Base-by-base conservation (phyloP, 345 rosid genomes). In the Angophora floribunda region DNA sequence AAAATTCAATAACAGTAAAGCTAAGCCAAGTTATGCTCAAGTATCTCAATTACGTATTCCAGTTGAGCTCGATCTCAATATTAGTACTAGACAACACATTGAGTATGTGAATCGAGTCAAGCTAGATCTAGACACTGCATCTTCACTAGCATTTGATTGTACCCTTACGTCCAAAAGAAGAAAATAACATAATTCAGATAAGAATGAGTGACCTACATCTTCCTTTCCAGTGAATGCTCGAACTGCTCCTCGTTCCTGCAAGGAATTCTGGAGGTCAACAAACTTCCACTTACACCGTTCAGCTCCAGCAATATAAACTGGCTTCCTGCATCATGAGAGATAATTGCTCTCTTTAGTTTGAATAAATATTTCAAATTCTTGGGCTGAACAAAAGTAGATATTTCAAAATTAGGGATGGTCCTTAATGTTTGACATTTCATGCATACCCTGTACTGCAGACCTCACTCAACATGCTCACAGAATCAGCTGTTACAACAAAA, bases 381-480 rank as follows among this genome's bases (percentile, higher is more conserved):
- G 87, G 85, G 52, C 49, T 84, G 15, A 85, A 12, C 32, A 87
- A 51, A 52, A n/a, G 4, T 70, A 70, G 80, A 70, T 17, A 70
- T 70, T 36, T 36, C 24, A 17, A 70, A 36, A 21, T 70, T 70
- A 19, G 80, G 80, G 26, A 70, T 9, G 4, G 80, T 70, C 47
- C 80, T 36, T 47, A 75, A 36, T 36, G 82, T 17, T 75, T 75
- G 26, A 85, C 28, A 28, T 22, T 22, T 36, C 57, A 32, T 88
- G 89, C 95, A 91, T 95, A 97, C 99, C 99, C 99, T 6, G 97
- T 98, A 89, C 92, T 94, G 93, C 98, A 97, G 88, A 97, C 99
- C 92, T 98, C 99, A 65, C 99, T 98, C 92, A 98, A 90, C 99
- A 98, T 96, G 89, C 99, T 97, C 90, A 98, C 94, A 36, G 99